These are phyloP conservation scores for Knufia fluminis DNA, from an alignment of 2,329 filamentous ascomycete species.

Conservation along the genomic window DNA sequence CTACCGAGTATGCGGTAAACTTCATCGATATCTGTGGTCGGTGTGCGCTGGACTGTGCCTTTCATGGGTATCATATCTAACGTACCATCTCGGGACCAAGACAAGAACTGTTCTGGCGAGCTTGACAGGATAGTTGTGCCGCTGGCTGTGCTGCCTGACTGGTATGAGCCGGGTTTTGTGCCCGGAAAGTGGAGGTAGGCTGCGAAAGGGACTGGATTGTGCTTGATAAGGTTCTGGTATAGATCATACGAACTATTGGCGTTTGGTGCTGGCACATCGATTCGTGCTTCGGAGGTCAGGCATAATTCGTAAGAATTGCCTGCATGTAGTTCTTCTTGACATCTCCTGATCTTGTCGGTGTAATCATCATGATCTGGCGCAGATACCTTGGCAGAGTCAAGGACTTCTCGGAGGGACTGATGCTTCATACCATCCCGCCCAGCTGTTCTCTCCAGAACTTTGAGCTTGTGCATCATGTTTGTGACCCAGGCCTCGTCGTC, in stretches of 20 bases:
- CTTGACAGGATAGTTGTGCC: constrained; percentile 62
- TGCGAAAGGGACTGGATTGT: constrained; percentile 76
- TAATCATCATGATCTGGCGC: constrained; percentile 45
- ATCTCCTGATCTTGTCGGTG: constrained; percentile 55
- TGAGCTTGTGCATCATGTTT: constrained; percentile 22
- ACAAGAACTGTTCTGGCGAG: constrained; percentile 83
- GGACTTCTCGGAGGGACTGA: constrained; percentile 19
- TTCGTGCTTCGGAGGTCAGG: constrained; percentile 64
- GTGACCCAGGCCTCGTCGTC: constrained; percentile 41
- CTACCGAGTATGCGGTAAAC: constrained; percentile 65
- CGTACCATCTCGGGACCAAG: constrained; percentile 49
- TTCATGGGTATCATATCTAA: constrained; percentile 81
- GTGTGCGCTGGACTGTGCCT: constrained; percentile 78
- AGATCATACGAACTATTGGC: constrained; percentile 49
- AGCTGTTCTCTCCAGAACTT: not conserved
- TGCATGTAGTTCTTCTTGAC: constrained; percentile 61
- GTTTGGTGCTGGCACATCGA: constrained; percentile 36
- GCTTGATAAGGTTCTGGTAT: constrained; percentile 58
- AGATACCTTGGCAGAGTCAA: constrained; percentile 22
- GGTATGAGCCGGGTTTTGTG: constrained; percentile 19
- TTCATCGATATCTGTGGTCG: constrained; percentile 57
- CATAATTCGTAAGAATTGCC: constrained; percentile 83
- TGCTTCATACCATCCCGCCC: not conserved
- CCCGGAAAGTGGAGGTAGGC: constrained; percentile 65
- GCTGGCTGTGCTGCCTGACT: not conserved